Base-by-base conservation (phyloP, 2,329 filamentous ascomycete genomes). In the Venturia oleaginea region DNA sequence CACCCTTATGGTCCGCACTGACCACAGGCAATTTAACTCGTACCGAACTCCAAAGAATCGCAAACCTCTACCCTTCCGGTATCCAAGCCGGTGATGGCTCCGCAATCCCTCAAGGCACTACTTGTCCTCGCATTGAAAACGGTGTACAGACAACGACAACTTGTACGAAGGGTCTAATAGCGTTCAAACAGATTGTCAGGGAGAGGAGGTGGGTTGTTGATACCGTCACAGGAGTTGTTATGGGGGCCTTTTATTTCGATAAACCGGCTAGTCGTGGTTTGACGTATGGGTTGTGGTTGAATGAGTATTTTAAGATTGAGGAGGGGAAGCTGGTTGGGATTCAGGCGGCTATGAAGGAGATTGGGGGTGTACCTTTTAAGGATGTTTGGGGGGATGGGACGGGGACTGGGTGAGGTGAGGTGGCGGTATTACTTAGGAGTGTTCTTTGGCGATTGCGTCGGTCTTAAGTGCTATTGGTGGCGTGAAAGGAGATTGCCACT, bases 281-380 rank as follows among this genome's bases (percentile, higher is more conserved):
- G 32, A 62, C 19, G 17, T 51, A 32, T 30, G 38, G 60, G 22
- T n/a, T 62, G 38, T 62, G 43, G 38, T 48, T 63, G 48, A 40
- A 63, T 40, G 61, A 63, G 48, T 63, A 63, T 40, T 63, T 63
- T 40, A 63, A 63, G 61, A 46, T 63, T 40, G 61, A 63, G 6
- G 43, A 15, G 48, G 61, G 43, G 19, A 59, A 32, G 46, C 4
- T 63, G 43, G n/a, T 22, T 11, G 43, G 42, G 27, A 42, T 63
- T 10, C 32, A 43, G 13, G 61, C 61, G 11, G 43, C 61, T 7
- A 63, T 63, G 61, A 57, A 63, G n/a, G 60, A 51, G 38, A 11
- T 59, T 13, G 32, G 57, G 1, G 57, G 57, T 22, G 57, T 59
- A 17, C 57, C 57, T 6, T 59, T 37, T 13, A 42, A 24, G 19